These are phyloP conservation scores for Hypoxylon sp. DNA, from an alignment of 2,329 filamentous ascomycete genomes.

Conservation along the genomic window DNA sequence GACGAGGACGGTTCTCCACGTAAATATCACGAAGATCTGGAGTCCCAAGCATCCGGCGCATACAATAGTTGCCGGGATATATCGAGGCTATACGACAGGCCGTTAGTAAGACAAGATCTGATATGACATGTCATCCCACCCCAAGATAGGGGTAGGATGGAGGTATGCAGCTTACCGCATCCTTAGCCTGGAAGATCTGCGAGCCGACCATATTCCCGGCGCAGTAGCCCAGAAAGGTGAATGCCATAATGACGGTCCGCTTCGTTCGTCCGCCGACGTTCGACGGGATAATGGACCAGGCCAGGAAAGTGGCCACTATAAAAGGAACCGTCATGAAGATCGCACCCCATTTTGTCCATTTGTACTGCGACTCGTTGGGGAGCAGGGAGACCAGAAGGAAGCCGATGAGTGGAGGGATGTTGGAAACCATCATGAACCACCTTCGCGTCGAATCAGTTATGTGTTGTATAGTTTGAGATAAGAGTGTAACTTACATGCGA, in stretches of 20 bases:
- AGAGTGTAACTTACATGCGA: conserved; percentile 46
- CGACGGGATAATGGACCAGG: conserved; percentile 55
- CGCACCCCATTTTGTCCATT: conserved; percentile 53
- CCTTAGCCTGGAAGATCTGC: conserved; percentile 58
- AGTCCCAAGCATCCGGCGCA: conserved; percentile 55
- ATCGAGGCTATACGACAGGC: conserved; percentile 50
- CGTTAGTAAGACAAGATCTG: conserved; percentile 13
- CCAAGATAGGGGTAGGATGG: neutral
- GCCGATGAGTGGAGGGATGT: conserved; percentile 51
- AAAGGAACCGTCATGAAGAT: conserved; percentile 52
- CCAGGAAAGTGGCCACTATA: conserved; percentile 50
- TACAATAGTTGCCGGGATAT: conserved; percentile 56
- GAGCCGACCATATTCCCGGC: conserved; percentile 60
- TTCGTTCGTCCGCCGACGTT: conserved; percentile 61
- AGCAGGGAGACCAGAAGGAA: conserved; percentile 53
- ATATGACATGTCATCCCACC: neutral
- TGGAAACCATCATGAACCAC: conserved; percentile 53
- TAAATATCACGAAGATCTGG: conserved; percentile 52
- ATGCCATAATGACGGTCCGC: conserved; percentile 57
- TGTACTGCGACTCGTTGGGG: conserved; percentile 50
- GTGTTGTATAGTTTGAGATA: neutral
- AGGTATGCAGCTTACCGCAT: conserved; percentile 49
- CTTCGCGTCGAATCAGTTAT: conserved; percentile 31
- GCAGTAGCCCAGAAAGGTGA: conserved; percentile 60
- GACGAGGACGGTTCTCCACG: conserved; percentile 56